phyloP scores from a whole-genome alignment of 2,329 filamentous ascomycete species.

The Alternaria burnsii region DNA sequence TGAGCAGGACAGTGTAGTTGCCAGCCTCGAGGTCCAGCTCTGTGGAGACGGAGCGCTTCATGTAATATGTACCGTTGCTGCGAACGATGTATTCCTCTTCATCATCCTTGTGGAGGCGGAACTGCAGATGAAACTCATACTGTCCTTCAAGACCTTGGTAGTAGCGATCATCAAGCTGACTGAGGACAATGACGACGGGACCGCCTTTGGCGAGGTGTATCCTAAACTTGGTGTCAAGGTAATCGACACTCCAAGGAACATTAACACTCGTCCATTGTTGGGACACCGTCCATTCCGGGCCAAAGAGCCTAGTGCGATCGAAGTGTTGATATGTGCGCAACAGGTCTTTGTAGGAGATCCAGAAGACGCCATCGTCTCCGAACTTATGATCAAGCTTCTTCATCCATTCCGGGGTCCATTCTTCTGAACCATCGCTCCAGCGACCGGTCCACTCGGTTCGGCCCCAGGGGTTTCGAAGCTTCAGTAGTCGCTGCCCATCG shows the following conservation, averaged over 20 bases:
- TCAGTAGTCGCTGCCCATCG: conserved; percentile 62
- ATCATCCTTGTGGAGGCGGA: conserved; percentile 67
- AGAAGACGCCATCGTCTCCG: conserved; percentile 76
- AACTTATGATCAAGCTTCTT: conserved; percentile 76
- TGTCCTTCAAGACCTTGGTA: conserved; percentile 66
- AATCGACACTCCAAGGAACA: conserved; percentile 68
- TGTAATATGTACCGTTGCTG: conserved; percentile 65
- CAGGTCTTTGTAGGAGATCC: conserved; percentile 68
- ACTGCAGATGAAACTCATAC: conserved; percentile 66
- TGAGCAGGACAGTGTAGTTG: conserved; percentile 78
- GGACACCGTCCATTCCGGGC: conserved; percentile 66
- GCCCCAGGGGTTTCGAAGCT: conserved; percentile 78
- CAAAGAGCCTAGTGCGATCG: conserved; percentile 68
- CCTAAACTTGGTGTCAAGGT: conserved; percentile 67
- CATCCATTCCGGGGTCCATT: conserved; percentile 85
- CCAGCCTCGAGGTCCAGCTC: conserved; percentile 79
- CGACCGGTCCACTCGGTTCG: conserved; percentile 81
- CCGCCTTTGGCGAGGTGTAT: conserved; percentile 62
- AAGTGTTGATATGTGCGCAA: conserved; percentile 67
- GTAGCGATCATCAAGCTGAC: conserved; percentile 69
- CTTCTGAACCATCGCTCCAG: conserved; percentile 83
- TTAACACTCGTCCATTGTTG: conserved; percentile 69
- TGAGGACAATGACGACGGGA: conserved; percentile 66
- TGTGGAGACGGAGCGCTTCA: conserved; percentile 78
- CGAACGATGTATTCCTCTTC: conserved; percentile 68